Conservation (phyloP, 345 rosid species). For the Populus tremula region DNA sequence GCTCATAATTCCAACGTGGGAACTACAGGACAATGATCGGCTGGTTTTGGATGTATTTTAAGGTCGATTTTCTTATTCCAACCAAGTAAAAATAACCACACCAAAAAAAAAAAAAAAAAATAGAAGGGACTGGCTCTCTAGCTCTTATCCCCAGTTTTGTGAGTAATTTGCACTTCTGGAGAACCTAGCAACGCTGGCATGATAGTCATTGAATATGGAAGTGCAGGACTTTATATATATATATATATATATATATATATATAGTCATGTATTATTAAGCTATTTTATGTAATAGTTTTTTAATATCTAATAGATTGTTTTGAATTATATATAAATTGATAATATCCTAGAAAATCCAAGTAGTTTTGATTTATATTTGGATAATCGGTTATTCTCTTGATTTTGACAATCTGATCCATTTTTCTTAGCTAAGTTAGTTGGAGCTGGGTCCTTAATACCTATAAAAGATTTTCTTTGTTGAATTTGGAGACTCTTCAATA, state of each 20-base stretch:
- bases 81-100: too few species aligned
- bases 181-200: constrained; percentile 15
- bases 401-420: rapidly evolving
- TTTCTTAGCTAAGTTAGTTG: rapidly evolving
- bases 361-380: too few species aligned
- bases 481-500: too few species aligned
- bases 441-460: rapidly evolving
- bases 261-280: not conserved
- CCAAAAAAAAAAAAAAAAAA: too few species aligned
- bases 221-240: too few species aligned
- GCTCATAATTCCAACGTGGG: constrained; percentile 29
- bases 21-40: constrained; percentile 30
- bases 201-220: not conserved
- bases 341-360: too few species aligned
- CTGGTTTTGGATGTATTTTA: constrained; percentile 29
- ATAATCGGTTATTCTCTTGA: too few species aligned
- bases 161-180: constrained; percentile 9
- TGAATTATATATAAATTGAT: too few species aligned
- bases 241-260: too few species aligned
- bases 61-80: too few species aligned
- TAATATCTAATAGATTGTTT: not conserved
- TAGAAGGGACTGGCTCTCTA: too few species aligned
- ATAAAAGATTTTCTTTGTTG: too few species aligned
- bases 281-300: not conserved
- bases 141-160: not conserved